Evolutionary conservation across 2,329 filamentous ascomycete species (phyloP), one percentile per base, ranked within the genome.

Genomic region (Botryotinia convoluta): DNA sequence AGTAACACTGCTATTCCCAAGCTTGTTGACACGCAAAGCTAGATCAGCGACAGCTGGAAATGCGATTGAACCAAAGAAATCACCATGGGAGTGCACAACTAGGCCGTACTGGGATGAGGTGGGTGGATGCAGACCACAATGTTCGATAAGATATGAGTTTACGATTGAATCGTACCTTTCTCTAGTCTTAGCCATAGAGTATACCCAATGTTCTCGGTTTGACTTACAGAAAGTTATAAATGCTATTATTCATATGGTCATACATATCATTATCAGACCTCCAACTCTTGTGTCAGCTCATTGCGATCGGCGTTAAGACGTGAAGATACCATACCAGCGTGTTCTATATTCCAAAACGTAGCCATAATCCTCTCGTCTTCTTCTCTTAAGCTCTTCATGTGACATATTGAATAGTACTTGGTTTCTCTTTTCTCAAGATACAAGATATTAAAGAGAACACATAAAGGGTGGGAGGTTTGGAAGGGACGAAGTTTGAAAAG

Each of bases 181-280:
- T 42, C 29, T 22, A 35, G 26, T 35, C 45, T 67, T 45, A 67
- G 37, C 22, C 35, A 68, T 32, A n/a, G 4, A 45, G 7, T 51
- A 44, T 12, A 57, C 26, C 57, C n/a, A 71, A 39, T 8, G 29
- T 20, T 45, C 29, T 22, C 18, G 7, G 39, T 37, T 12, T 37
- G 32, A 32, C 85, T 80, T 82, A 91, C 87, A 97, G 87, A 75
- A 92, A 91, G 79, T 93, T 93, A 83, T 97, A 97, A 71, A 96
- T 87, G 59, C 91, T 92, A 81, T 97, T 97, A 84, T 97, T 97
- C 86, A 97, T 90, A 81, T 98, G 95, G 74, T 93, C 88, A 82
- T 96, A 97, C 93, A 97, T 96, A 84, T 97, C 94, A 81, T 97
- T 97, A 83, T 97, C 94, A 81, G 89, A 91, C 93, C 93, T 95